These are phyloP conservation scores for Creolimax fragrantissima DNA, from an alignment of 78 protist genomes.

Conservation along the genomic window DNA sequence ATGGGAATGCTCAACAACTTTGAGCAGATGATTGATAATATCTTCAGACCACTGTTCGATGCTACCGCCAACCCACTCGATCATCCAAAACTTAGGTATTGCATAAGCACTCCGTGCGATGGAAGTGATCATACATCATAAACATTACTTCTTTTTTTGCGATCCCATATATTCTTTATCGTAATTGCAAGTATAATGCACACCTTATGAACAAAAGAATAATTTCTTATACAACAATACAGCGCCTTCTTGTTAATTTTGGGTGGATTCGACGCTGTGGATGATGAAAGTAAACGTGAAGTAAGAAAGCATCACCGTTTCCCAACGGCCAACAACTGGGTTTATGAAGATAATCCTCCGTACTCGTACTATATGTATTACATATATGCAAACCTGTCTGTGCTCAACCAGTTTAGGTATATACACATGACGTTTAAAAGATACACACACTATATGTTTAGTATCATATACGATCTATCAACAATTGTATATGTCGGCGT, in stretches of 20 bases:
- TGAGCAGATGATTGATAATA: slow-evolving; percentile 30
- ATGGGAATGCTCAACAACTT: not conserved
- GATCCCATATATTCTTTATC: slow-evolving; percentile 34
- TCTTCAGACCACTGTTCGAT: slow-evolving; percentile 92
- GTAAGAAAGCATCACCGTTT: slow-evolving; percentile 32
- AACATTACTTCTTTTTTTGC: not conserved
- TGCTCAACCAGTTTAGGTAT: slow-evolving; percentile 73
- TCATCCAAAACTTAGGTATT: slow-evolving; percentile 55
- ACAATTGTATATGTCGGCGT: too few species aligned
- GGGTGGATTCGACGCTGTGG: slow-evolving; percentile 94
- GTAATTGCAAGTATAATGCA: slow-evolving; percentile 34
- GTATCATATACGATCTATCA: too few species aligned
- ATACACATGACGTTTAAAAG: not conserved
- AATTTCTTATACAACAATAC: too few species aligned
- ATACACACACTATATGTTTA: too few species aligned
- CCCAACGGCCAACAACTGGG: slow-evolving; percentile 73
- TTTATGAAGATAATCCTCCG: slow-evolving; percentile 79
- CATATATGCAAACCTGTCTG: slow-evolving; percentile 78
- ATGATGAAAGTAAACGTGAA: slow-evolving; percentile 89
- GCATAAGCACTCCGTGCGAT: too few species aligned
- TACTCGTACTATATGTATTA: slow-evolving; percentile 86
- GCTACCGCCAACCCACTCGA: slow-evolving; percentile 72
- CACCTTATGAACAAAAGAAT: too few species aligned
- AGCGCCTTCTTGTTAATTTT: slow-evolving; percentile 69
- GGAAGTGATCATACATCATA: too few species aligned